Evolutionary conservation across 2,329 filamentous ascomycete genomes (phyloP).

Genomic region (Aureobasidium sp.): DNA sequence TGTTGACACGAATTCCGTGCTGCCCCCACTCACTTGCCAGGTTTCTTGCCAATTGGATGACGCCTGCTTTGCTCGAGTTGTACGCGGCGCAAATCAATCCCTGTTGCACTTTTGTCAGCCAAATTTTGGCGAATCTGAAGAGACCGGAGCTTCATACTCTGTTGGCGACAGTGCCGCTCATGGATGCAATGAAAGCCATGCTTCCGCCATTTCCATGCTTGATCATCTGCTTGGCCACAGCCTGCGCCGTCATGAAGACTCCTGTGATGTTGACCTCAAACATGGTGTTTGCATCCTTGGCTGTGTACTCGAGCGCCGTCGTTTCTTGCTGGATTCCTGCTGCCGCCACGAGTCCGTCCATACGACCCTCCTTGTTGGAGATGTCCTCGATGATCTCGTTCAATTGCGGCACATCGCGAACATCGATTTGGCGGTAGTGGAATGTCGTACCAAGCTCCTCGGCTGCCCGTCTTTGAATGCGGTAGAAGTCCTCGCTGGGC

Average conservation of each 20-base stretch:
- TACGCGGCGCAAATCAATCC: conserved; percentile 63
- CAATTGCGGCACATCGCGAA: conserved; percentile 62
- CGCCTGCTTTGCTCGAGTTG: conserved; percentile 69
- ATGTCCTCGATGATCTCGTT: conserved; percentile 63
- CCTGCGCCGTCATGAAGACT: conserved; percentile 57
- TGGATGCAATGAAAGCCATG: conserved; percentile 56
- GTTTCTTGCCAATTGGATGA: conserved; percentile 64
- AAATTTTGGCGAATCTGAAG: neutral
- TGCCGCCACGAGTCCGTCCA: conserved; percentile 73
- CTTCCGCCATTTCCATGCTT: conserved; percentile 53
- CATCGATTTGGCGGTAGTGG: conserved; percentile 72
- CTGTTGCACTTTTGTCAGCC: conserved; percentile 31
- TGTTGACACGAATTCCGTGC: conserved; percentile 71
- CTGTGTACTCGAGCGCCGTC: conserved; percentile 68
- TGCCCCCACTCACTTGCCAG: conserved; percentile 67
- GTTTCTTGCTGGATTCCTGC: conserved; percentile 79
- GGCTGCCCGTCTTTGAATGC: conserved; percentile 56
- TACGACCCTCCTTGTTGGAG: conserved; percentile 59
- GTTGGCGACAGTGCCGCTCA: conserved; percentile 56
- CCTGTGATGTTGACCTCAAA: conserved; percentile 56
- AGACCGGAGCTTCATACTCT: conserved; percentile 43
- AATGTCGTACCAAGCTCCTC: conserved; percentile 58
- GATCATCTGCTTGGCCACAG: conserved; percentile 59
- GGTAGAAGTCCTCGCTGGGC: conserved; percentile 56
- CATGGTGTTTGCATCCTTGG: conserved; percentile 56